Evolutionary conservation across 495 filamentous ascomycete genomes (phyloP).

Genomic region (Neurospora tetrasperma): DNA sequence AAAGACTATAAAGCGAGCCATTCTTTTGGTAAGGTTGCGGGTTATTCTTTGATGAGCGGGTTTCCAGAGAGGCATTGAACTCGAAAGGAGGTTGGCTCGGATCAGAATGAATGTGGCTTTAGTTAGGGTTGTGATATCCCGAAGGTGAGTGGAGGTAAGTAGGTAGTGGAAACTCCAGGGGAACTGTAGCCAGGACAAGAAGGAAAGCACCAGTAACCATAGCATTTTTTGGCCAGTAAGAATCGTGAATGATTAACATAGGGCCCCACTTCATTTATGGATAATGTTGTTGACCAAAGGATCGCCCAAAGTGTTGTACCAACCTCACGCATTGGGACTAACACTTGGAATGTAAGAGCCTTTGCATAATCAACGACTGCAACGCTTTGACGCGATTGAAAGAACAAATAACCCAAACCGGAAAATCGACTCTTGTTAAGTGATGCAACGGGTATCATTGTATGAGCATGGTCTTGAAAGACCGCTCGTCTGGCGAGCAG

Average conservation of each 20-base stretch:
- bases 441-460: constrained; percentile 17
- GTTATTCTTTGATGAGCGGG: neutral
- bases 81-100: neutral
- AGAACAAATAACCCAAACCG: neutral
- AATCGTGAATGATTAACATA: neutral
- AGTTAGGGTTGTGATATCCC: neutral
- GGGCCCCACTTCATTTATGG: neutral
- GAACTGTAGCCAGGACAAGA: neutral
- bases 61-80: neutral
- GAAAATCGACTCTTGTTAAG: neutral
- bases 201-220: neutral
- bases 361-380: neutral
- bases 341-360: neutral
- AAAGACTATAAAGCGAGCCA: constrained; percentile 28
- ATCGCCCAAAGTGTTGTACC: neutral
- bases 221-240: neutral
- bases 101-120: neutral
- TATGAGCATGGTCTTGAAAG: neutral
- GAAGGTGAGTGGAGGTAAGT: neutral
- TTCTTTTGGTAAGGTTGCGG: neutral
- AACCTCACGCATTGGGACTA: neutral
- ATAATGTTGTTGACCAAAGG: neutral
- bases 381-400: neutral
- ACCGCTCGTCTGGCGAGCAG: neutral
- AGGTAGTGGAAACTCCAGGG: neutral